These are phyloP conservation scores for Dorcoceras hygrometricum DNA, from an alignment of 257 asterid genomes.

Conservation along the genomic window DNA sequence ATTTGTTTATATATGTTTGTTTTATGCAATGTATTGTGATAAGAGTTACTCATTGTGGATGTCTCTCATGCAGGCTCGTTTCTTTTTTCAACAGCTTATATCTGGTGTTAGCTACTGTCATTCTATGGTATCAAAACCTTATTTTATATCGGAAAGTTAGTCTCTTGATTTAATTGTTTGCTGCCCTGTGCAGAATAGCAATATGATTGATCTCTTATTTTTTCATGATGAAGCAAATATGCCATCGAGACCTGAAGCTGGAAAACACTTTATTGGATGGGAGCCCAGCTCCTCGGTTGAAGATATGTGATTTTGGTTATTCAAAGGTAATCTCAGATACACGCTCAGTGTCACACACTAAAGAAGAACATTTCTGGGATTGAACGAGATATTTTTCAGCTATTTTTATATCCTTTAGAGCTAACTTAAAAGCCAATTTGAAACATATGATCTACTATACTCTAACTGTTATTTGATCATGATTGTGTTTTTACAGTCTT, in stretches of 20 bases:
- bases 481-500: slow-evolving; percentile 49
- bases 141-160: slow-evolving; percentile 10
- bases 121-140: slow-evolving; percentile 52
- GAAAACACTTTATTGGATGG: slow-evolving; percentile 89
- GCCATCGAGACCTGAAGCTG: slow-evolving; percentile 87
- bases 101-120: slow-evolving; percentile 97
- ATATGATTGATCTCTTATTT: slow-evolving; percentile 21
- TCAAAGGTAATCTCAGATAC: slow-evolving; percentile 61
- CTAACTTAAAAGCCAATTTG: background rate
- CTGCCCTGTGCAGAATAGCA: background rate
- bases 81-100: slow-evolving; percentile 88
- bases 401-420: background rate
- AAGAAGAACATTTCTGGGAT: slow-evolving; percentile 6
- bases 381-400: background rate
- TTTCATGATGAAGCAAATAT: slow-evolving; percentile 64
- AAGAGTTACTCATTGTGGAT: background rate
- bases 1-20: slow-evolving; percentile 8
- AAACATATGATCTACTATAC: slow-evolving; percentile 1
- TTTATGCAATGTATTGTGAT: background rate
- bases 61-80: slow-evolving; percentile 62
- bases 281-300: slow-evolving; percentile 85
- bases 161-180: background rate
- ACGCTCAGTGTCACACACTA: background rate
- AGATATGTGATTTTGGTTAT: slow-evolving; percentile 92
- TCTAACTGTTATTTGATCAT: slow-evolving; percentile 21